phyloP scores from a whole-genome alignment of 2,329 filamentous ascomycete genomes.

The Tolypocladium endophyticum region DNA sequence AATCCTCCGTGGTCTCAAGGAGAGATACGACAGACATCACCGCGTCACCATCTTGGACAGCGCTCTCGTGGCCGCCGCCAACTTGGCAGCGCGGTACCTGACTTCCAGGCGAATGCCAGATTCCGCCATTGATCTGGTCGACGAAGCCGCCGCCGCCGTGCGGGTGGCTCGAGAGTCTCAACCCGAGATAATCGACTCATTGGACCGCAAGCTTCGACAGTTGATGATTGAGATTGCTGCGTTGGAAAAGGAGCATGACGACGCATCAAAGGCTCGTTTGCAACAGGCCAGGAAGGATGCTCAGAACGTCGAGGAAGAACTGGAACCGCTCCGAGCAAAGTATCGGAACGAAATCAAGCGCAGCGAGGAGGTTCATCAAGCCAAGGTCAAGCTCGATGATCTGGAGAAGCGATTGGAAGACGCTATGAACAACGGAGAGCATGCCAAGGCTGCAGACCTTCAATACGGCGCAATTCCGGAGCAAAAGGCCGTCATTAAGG shows the following conservation, averaged over 20 bases:
- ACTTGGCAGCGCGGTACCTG: constrained; percentile 83
- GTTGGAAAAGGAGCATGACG: constrained; percentile 85
- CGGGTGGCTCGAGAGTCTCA: constrained; percentile 92
- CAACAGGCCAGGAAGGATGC: constrained; percentile 79
- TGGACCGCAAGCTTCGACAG: constrained; percentile 83
- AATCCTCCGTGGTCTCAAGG: constrained; percentile 95
- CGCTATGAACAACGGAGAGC: constrained; percentile 77
- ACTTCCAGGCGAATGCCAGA: constrained; percentile 86
- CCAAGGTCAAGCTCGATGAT: constrained; percentile 88
- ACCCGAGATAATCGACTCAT: constrained; percentile 87
- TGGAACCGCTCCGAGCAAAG: constrained; percentile 85
- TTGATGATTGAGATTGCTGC: constrained; percentile 97
- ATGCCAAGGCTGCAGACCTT: constrained; percentile 81
- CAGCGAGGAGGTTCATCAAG: constrained; percentile 84
- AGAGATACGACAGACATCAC: constrained; percentile 96
- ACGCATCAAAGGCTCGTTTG: constrained; percentile 77
- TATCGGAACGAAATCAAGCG: constrained; percentile 90
- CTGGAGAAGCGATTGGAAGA: constrained; percentile 89
- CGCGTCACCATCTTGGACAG: constrained; percentile 93
- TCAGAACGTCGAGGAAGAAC: constrained; percentile 86
- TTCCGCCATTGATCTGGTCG: constrained; percentile 91
- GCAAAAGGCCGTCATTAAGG: constrained; percentile 68
- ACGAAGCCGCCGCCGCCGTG: constrained; percentile 94
- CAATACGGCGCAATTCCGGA: constrained; percentile 97
- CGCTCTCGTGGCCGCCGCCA: constrained; percentile 86